Evolutionary conservation across 495 filamentous ascomycete species (phyloP).

Genomic region (Penicillium simplicissimum): DNA sequence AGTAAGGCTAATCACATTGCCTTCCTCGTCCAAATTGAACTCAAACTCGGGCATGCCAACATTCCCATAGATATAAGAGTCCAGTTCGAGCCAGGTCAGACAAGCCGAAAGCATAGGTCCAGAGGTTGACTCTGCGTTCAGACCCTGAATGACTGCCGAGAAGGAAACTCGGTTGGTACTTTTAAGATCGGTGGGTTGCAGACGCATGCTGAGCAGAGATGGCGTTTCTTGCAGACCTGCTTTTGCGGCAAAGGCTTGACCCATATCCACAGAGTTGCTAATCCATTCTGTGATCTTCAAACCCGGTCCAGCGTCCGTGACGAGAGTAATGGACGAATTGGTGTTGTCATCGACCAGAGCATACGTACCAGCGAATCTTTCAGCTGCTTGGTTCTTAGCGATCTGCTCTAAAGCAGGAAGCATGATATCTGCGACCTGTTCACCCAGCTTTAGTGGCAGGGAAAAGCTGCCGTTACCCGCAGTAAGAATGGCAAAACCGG

Average conservation of each 20-base stretch:
- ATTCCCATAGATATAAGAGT: conserved; percentile 29
- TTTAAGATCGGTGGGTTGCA: conserved; percentile 46
- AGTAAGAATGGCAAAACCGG: conserved; percentile 51
- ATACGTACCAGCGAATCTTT: conserved; percentile 43
- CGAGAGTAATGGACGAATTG: conserved; percentile 45
- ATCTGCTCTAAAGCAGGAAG: conserved; percentile 47
- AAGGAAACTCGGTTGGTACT: conserved; percentile 34
- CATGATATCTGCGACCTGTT: conserved; percentile 34
- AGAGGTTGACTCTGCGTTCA: conserved; percentile 7
- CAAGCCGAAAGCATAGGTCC: conserved; percentile 19
- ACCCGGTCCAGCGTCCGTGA: conserved; percentile 41
- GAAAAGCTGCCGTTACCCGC: conserved; percentile 33
- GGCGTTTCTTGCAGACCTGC: neutral
- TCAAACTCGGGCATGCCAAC: conserved; percentile 39
- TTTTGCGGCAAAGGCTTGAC: conserved; percentile 25
- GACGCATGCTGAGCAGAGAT: conserved; percentile 30
- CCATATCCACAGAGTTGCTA: conserved; percentile 40
- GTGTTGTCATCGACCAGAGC: conserved; percentile 15
- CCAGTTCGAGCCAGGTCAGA: conserved; percentile 25
- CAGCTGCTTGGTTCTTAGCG: conserved; percentile 37
- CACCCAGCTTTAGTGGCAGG: conserved; percentile 20
- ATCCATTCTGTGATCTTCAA: conserved; percentile 40
- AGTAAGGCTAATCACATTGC: conserved; percentile 27
- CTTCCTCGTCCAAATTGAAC: conserved; percentile 33
- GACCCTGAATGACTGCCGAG: conserved; percentile 44